Base-by-base conservation (phyloP, 257 asterid genomes). In the Solanum etuberosum region DNA sequence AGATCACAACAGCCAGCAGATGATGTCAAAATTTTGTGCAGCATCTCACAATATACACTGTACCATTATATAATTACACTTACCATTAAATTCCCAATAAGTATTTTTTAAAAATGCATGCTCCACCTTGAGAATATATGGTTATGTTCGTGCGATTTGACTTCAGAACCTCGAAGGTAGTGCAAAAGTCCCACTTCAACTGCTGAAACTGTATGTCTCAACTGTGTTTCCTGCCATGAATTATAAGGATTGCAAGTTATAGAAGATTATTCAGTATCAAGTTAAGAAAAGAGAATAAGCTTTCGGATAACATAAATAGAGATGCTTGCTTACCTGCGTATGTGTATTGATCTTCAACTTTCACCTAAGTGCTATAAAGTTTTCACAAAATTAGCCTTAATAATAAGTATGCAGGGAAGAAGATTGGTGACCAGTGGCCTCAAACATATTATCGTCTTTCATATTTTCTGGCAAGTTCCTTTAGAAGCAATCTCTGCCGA, bases 401-500 rank as follows among this genome's bases (percentile, higher is more conserved):
- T 29, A 29, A 48, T 18, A 81, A 18, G 29, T 16, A 9, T 6
- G 25, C 42, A 29, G 42, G 42, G 67, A 27, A 29, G 63, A 78
- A 8, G 37, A 46, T 78, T 23, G 9, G 10, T n/a, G 6, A 80
- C 67, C 68, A 59, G 48, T 29, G 31, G 65, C 9, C n/a, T 76
- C 83, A 86, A 87, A 35, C 84, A 72, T 86, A 57, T 90, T 89
- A 93, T 59, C 85, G 91, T 87, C 92, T 94, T 91, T 91, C 97
- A 68, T 95, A 95, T 90, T 96, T 96, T 89, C 92, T 94, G 8
- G 97, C 98, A 61, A 96, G 89, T 73, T 95, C 96, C 91, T 94
- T 96, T 76, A 96, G 94, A 89, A 93, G 94, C 83, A 96, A 89
- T 78, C 93, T 93, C 91, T 95, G 96, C 85, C 98, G 96, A 91